These are phyloP conservation scores for Leccinum arenicola DNA, from an alignment of 768 basidiomycete species.

Conservation along the genomic window DNA sequence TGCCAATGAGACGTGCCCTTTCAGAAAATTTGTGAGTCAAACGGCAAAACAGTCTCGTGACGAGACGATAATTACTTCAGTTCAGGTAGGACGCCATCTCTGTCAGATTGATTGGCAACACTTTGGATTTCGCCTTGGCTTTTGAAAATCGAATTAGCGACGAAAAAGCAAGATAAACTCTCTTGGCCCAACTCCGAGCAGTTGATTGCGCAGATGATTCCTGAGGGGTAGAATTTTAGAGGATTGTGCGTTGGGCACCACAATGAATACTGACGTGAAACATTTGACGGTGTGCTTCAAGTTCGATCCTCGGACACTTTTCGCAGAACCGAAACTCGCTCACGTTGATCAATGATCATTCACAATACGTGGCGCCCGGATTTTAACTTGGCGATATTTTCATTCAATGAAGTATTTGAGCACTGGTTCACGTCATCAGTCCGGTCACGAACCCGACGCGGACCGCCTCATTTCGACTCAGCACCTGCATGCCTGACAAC, in stretches of 20 bases:
- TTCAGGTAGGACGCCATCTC: slow-evolving; percentile 2
- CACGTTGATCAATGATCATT: too few relatives aligned
- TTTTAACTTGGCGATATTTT: too few relatives aligned
- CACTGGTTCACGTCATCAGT: too few relatives aligned
- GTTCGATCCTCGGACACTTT: slow-evolving; percentile 36
- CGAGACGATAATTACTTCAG: slow-evolving; percentile 2
- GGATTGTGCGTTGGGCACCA: neutral
- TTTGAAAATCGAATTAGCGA: slow-evolving; percentile 2
- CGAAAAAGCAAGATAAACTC: slow-evolving; percentile 4
- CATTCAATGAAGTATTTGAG: too few relatives aligned
- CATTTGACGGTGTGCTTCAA: slow-evolving; percentile 62
- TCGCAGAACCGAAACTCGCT: too few relatives aligned
- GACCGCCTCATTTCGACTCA: slow-evolving; percentile 85
- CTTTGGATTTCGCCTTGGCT: neutral
- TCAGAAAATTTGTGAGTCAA: neutral
- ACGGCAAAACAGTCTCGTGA: neutral
- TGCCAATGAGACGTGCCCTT: neutral
- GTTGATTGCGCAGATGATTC: slow-evolving; percentile 10
- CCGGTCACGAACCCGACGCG: slow-evolving; percentile 82
- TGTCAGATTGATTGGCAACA: neutral
- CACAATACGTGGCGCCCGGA: too few relatives aligned
- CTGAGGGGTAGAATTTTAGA: slow-evolving; percentile 10
- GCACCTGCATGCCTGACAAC: slow-evolving; percentile 82
- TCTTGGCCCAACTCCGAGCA: slow-evolving; percentile 13
- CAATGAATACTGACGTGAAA: slow-evolving; percentile 46